Evolutionary conservation across 129 eudicot genomes (phyloP), one percentile per base, ranked within the genome.

Genomic region (Flaveria robusta): DNA sequence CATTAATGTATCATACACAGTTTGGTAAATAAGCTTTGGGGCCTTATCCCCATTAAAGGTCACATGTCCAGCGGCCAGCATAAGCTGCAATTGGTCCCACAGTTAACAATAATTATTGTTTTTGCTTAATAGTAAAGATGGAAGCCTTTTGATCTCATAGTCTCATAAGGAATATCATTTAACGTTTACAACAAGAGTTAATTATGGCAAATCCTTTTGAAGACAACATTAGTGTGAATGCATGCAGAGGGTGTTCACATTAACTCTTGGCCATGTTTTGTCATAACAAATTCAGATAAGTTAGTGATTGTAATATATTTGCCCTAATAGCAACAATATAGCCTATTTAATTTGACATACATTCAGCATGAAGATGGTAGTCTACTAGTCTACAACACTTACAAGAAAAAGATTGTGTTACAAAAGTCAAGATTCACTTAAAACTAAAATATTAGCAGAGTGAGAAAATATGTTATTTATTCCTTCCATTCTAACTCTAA

Each of bases 201-300:
- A 52, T 51, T 51, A 54, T 55, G 70, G 50, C 47, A 55, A 55
- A 54, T 43, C 55, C 66, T 66, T 66, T 34, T 20, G 9, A 65
- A 76, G 68, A 49, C 6, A 4, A 41, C 47, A 45, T 76, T 27
- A 20, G 63, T 8, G 13, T 24, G 67, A 26, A 62, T 62, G 67
- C 13, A 24, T 5, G 29, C 20, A 62, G 67, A 62, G 20, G 41
- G 54, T 54, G 52, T 11, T 66, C 26, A 27, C 23, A 20, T 52
- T 43, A 46, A 5, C 51, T 77, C 45, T 22, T 9, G 27, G 37
- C 23, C 50, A 65, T 13, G 24, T 49, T 66, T 43, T 26, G 6
- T 65, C 8, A 66, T 18, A 76, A 49, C n/a, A 22, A 65, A 76
- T 60, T 74, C n/a, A 75, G 18, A 24, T 34, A 49, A 49, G 65